Base-by-base conservation (phyloP, 2,329 filamentous ascomycete genomes). In the Aspergillus fischeri region DNA sequence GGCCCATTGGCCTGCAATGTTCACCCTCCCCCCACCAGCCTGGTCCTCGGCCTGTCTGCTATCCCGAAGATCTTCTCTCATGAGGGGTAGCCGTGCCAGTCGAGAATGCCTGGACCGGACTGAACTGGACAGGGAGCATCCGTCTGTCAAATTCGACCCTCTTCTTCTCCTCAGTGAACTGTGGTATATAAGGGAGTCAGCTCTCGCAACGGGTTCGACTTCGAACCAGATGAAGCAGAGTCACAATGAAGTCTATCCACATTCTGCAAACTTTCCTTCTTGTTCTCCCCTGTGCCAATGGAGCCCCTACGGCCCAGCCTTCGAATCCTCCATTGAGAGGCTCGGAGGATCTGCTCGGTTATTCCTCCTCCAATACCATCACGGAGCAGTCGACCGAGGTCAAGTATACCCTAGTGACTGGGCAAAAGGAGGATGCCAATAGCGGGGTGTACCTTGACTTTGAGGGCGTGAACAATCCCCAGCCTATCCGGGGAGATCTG, bases 381-480 rank as follows among this genome's bases (percentile, higher is more conserved):
- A 64, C 70, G 2, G 71, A 69, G 10, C 65, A 73, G 52, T 63
- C 74, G 29, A 76, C 75, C 3, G 70, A 73, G 10, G 61, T 76
- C 21, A 63, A 72, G 3, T 78, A 75, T 52, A 67, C 78, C 41
- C 73, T 80, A 9, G 79, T 81, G 9, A 69, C 74, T 0, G 82
- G 80, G 0, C 83, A 86, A 63, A 77, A 77, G 1, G 78, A 79
- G 0, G 75, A 81, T 50, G 72, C 75, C 0, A 70, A 80, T 9
- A 71, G 83, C 14, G 84, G 83, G 0, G 65, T 78, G 1, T 83
- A 79, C 55, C 75, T 86, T 1, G 77, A 86, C 67, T 83, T 86
- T 61, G 75, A 80, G 51, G 71, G 77, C 53, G 76, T 78, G 28
- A 72, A 80, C 3, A 76, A 77, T 38, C 83, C 83, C 0, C 81